Conservation (phyloP, 75 land plant species). For the Adiantum capillusveneris region DNA sequence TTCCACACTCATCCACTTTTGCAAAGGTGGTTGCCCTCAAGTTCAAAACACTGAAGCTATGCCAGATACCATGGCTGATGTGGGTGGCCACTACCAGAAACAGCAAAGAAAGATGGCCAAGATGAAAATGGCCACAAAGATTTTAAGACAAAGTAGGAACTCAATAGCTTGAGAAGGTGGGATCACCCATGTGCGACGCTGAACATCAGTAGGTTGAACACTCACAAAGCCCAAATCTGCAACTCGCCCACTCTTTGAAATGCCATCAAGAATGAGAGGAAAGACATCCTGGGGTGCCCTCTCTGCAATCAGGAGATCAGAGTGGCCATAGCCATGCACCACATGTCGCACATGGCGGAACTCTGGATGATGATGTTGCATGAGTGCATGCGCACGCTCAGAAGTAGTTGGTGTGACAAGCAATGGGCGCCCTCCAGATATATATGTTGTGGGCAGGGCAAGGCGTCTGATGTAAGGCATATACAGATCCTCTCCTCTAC, state of each 20-base stretch:
- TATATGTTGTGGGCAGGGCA: conserved; percentile 32
- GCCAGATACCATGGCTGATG: no score
- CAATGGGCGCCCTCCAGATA: conserved; percentile 33
- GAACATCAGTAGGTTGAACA: not conserved
- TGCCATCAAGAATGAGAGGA: conserved; percentile 28
- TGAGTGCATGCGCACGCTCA: conserved; percentile 31
- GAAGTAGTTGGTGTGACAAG: conserved; percentile 37
- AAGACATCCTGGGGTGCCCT: conserved; percentile 28
- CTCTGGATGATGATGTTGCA: conserved; percentile 43
- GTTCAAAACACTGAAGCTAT: no score
- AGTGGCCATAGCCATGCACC: conserved; percentile 43
- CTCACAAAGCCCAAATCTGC: not conserved
- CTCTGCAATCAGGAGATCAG: conserved; percentile 47
- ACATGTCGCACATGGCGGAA: conserved; percentile 32
- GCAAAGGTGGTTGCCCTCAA: no score
- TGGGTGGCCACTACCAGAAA: no score
- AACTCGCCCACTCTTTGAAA: not conserved
- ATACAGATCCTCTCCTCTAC: conserved; percentile 28
- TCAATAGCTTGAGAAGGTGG: no score
- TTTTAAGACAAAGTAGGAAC: no score
- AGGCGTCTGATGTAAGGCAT: conserved; percentile 40
- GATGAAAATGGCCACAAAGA: no score
- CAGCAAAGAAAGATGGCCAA: no score
- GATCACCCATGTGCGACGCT: not conserved
- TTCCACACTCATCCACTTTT: no score